Conservation (phyloP, 768 basidiomycete species). For the Wakefieldia striispora region DNA sequence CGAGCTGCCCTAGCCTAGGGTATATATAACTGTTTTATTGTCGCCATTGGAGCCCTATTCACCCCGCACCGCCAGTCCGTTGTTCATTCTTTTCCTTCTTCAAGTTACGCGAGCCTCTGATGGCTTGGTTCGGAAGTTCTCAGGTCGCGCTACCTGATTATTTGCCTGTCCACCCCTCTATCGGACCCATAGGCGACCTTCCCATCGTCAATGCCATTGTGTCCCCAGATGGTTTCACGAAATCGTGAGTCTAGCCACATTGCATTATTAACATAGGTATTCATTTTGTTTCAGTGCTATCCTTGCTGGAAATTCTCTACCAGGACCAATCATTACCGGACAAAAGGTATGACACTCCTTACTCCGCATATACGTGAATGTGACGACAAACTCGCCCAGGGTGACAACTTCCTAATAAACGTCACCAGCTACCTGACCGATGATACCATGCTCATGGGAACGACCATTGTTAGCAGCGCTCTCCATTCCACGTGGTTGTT, state of each 20-base stretch:
- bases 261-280: neutral
- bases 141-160: conserved; percentile 1
- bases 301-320: conserved; percentile 37
- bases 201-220: conserved; percentile 18
- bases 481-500: neutral
- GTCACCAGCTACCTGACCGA: conserved; percentile 19
- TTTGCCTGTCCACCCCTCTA: conserved; percentile 3
- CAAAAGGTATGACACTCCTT: conserved; percentile 26
- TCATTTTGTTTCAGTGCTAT: conserved; percentile 27
- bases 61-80: too few relatives aligned
- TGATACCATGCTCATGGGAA: conserved; percentile 17
- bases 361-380: neutral
- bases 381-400: neutral
- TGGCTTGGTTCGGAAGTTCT: conserved; percentile 6
- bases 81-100: neutral
- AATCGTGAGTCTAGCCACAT: conserved; percentile 15
- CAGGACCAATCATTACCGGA: conserved; percentile 38
- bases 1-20: conserved; percentile 1
- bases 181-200: conserved; percentile 24
- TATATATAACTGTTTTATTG: neutral
- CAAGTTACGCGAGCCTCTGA: neutral
- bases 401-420: conserved; percentile 17
- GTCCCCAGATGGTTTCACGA: conserved; percentile 38
- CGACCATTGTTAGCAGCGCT: conserved; percentile 13
- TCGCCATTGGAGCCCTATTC: neutral